Conservation (phyloP, 139 green algal genomes). For the Pleodorina starrii region DNA sequence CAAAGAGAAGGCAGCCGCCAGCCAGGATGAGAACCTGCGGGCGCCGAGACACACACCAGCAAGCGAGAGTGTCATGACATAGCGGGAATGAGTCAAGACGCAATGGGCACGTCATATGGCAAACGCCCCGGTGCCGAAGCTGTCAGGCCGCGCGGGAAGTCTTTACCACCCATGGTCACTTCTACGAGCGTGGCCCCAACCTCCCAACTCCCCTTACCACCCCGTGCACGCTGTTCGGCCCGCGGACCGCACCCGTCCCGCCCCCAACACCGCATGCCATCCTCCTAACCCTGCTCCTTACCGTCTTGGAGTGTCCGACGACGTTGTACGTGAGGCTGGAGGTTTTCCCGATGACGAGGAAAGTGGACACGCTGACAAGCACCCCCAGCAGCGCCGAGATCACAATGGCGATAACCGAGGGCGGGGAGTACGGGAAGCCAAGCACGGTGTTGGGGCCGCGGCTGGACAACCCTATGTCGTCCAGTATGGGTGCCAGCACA, state of each 20-base stretch:
- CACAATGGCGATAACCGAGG: conserved; percentile 68
- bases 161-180: no score
- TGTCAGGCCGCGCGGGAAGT: no score
- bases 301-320: conserved; percentile 79
- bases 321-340: conserved; percentile 90
- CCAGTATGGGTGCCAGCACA: conserved; percentile 50
- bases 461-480: conserved; percentile 36
- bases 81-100: no score
- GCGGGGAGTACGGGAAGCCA: conserved; percentile 53
- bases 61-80: no score
- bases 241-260: no score
- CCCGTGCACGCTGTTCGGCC: no score
- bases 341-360: conserved; percentile 83
- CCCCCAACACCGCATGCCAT: no score
- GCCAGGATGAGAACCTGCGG: conserved; percentile 77
- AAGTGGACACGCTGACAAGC: conserved; percentile 86
- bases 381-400: conserved; percentile 77
- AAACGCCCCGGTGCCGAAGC: no score
- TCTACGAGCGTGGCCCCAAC: no score
- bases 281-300: no score
- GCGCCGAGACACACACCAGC: background rate
- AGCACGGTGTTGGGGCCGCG: conserved; percentile 50
- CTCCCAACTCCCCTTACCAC: no score
- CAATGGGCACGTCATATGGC: no score
- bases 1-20: conserved; percentile 85